Evolutionary conservation across 177 flowering plant species (phyloP), one percentile per base, ranked within the genome.

Genomic region (Vitis hybrid): DNA sequence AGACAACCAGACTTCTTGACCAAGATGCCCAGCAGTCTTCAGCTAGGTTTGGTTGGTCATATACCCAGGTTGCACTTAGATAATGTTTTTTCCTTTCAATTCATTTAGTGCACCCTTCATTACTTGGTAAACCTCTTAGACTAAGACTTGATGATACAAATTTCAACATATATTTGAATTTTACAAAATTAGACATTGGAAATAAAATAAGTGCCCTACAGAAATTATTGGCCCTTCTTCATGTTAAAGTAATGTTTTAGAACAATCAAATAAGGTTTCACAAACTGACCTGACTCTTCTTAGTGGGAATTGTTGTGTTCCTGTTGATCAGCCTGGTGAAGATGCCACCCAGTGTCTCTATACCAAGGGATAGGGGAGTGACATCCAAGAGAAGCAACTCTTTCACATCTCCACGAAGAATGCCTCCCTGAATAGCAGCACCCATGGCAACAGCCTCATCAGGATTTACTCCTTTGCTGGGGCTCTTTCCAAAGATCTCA

Each of bases 381-480:
- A 90, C 95, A 79, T 92, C 97, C 56, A 92, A 69, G 2, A 91
- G 92, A 63, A 92, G 93, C 75, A 90, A 68, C 78, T 92, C 97
- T 73, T 90, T 92, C 9, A 90, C 95, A 79, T 92, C 97, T 56
- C 95, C 97, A 53, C 92, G 88, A 11, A 90, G 87, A 27, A 91
- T 88, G 17, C 94, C 94, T 59, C 94, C 97, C 76, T 90, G 97
- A 64, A 91, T 87, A 13, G 94, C 94, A 67, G 97, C 97, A 46
- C 97, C 97, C 88, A 91, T 78, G 6, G 97, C 94, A 65, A 91
- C 97, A 2, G 97, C 97, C 71, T 91, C 94, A 73, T 91, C 97
- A 32, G 94, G 97, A 60, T 91, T 91, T 12, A 91, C 94, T 13
- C 94, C 97, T 78, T 87, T 90, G 83, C 97, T 90, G 35, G 97